Conservation (phyloP, 305 asterid species). For the Nicotiana rustica region DNA sequence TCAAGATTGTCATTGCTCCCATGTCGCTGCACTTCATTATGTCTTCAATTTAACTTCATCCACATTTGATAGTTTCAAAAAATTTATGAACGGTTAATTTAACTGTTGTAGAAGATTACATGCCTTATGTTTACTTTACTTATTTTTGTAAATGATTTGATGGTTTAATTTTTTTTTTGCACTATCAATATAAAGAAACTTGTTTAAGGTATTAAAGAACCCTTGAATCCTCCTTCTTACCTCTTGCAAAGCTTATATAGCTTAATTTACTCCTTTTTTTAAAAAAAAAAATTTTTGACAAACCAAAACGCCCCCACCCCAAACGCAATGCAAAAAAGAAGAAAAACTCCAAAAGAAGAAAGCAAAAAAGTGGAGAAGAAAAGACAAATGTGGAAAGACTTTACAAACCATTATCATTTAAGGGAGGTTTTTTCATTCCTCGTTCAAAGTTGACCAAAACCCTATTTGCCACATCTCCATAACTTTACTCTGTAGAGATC, state of each 20-base stretch:
- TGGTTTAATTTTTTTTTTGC: too few species aligned
- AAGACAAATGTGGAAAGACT: neutral
- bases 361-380: neutral
- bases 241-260: neutral
- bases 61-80: too few species aligned
- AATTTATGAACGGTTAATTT: neutral
- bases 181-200: neutral
- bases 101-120: neutral
- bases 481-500: neutral
- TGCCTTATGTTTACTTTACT: neutral
- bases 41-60: neutral
- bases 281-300: too few species aligned
- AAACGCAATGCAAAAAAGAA: neutral
- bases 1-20: neutral
- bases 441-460: slow-evolving; percentile 21
- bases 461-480: slow-evolving; percentile 1
- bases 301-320: neutral
- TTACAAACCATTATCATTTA: slow-evolving; percentile 24
- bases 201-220: neutral
- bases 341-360: neutral
- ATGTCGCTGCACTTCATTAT: neutral
- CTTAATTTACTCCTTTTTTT: too few species aligned
- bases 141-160: neutral
- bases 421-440: slow-evolving; percentile 4
- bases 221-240: neutral